Evolutionary conservation across 108 stramenopile species (phyloP).

Genomic region (Phaeodactylum tricornutum): DNA sequence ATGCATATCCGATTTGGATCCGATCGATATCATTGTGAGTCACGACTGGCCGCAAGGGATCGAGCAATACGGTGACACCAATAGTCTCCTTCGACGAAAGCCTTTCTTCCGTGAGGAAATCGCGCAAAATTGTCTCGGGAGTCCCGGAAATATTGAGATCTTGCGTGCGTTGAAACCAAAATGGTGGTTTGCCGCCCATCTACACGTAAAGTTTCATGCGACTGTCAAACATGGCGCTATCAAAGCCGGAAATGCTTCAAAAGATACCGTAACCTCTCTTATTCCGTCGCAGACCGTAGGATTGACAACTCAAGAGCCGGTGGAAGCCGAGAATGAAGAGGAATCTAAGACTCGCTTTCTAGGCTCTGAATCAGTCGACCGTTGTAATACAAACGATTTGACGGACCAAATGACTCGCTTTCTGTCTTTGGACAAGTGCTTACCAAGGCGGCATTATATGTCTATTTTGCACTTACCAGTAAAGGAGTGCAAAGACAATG

Average conservation of each 20-base stretch:
- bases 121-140: conserved; percentile 78
- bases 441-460: conserved; percentile 87
- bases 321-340: background rate
- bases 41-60: conserved; percentile 99
- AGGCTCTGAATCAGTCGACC: background rate
- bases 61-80: conserved; percentile 70
- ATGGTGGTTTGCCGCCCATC: conserved; percentile 96
- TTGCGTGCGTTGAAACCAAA: conserved; percentile 74
- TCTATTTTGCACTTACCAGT: conserved; percentile 62
- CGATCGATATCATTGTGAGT: conserved; percentile 76
- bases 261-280: background rate
- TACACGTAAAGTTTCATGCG: conserved; percentile 95
- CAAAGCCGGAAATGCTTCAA: conserved; percentile 6
- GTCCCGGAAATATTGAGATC: conserved; percentile 76
- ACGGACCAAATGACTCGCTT: conserved; percentile 86
- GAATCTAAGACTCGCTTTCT: conserved; percentile 2
- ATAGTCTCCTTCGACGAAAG: conserved; percentile 61
- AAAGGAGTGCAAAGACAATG: conserved; percentile 9
- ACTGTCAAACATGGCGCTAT: conserved; percentile 48
- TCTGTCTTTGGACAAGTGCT: conserved; percentile 95
- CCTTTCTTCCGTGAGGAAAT: conserved; percentile 84
- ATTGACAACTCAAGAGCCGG: background rate
- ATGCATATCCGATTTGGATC: background rate
- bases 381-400: conserved; percentile 15
- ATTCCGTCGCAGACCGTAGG: conserved; percentile 9